These are phyloP conservation scores for Annulohypoxylon nitens DNA, from an alignment of 495 filamentous ascomycete genomes.

Conservation along the genomic window DNA sequence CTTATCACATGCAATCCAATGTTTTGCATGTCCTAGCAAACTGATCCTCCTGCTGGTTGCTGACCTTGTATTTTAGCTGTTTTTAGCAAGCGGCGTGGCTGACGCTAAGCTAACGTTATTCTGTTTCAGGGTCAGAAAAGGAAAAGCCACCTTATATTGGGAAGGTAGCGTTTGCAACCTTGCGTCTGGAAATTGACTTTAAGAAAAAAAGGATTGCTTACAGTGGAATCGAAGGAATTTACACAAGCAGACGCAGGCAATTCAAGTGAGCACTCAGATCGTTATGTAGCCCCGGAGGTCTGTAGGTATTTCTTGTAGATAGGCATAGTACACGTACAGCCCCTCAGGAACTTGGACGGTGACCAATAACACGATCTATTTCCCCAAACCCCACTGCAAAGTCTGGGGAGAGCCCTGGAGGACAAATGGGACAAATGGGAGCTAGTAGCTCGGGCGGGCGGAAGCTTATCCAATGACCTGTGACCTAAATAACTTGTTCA, in stretches of 20 bases:
- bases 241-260: conserved; percentile 3
- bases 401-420: conserved; percentile 30
- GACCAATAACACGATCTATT: conserved; percentile 27
- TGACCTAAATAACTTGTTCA: conserved; percentile 14
- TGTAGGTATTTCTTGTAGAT: too few relatives aligned
- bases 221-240: conserved; percentile 18
- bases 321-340: not conserved
- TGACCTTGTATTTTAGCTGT: conserved; percentile 29
- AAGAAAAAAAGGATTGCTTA: conserved; percentile 4
- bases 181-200: conserved; percentile 1
- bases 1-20: conserved; percentile 41
- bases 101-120: conserved; percentile 36
- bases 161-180: conserved; percentile 6
- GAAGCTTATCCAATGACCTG: conserved; percentile 34
- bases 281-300: conserved; percentile 3
- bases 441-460: conserved; percentile 39
- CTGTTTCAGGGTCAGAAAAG: conserved; percentile 36
- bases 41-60: conserved; percentile 23
- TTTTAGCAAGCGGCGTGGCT: conserved; percentile 20
- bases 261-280: conserved; percentile 2
- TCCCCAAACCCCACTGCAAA: conserved; percentile 31
- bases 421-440: conserved; percentile 49
- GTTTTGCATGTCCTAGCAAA: not conserved
- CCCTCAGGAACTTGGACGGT: conserved; percentile 16
- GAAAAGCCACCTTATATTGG: not conserved